A percentile compares a stretch with the other conserved stretches of the same genome.
Evolutionary conservation across 129 eudicot species (phyloP).

Genomic region (Centella asiatica): DNA sequence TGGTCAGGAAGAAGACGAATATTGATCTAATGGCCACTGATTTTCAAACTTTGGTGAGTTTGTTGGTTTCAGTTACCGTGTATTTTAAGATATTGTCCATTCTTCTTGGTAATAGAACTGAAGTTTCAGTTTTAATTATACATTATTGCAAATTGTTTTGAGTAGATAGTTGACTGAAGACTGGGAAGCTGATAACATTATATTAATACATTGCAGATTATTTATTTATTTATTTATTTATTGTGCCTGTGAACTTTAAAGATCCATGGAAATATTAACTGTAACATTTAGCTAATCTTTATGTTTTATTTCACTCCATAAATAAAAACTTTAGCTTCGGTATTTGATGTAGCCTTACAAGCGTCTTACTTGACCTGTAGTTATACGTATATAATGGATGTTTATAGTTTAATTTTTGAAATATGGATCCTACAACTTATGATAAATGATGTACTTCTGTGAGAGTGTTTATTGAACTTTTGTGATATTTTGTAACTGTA

Average conservation of each 20-base stretch:
- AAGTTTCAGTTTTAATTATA: background rate
- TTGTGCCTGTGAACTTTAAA: background rate
- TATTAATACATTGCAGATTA: background rate
- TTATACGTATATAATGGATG: too few species aligned
- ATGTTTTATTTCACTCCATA: too few species aligned
- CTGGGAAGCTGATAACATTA: background rate
- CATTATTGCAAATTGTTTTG: background rate
- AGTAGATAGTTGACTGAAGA: background rate
- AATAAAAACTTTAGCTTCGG: background rate
- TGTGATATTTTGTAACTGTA: too few species aligned
- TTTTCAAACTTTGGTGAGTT: slow-evolving; percentile 62
- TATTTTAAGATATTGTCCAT: too few species aligned
- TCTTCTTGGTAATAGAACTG: background rate
- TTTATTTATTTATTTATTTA: too few species aligned
- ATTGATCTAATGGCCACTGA: slow-evolving; percentile 76
- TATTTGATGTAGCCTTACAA: too few species aligned
- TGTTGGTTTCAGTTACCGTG: background rate
- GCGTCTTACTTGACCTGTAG: too few species aligned
- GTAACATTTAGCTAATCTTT: too few species aligned
- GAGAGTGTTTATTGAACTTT: too few species aligned
- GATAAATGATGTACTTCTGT: too few species aligned
- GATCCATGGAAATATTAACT: background rate
- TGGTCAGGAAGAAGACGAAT: slow-evolving; percentile 56
- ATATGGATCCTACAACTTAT: too few species aligned
- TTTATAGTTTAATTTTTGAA: too few species aligned